Evolutionary conservation across 768 basidiomycete species (phyloP).

Genomic region (Psilocybe subaeruginosa): DNA sequence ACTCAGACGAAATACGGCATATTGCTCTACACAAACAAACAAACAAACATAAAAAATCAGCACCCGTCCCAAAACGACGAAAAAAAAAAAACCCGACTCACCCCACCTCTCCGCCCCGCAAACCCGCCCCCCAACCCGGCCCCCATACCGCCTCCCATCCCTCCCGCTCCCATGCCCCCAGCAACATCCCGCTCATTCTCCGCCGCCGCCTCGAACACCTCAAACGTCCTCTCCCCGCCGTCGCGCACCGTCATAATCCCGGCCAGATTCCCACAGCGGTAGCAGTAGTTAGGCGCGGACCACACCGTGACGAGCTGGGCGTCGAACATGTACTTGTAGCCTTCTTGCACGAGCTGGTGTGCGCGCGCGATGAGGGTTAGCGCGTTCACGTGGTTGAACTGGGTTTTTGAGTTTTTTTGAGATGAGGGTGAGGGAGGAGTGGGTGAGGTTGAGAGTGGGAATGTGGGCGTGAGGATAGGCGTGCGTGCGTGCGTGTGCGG

Average conservation of each 20-base stretch:
- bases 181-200: constrained; percentile 82
- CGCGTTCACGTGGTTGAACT: constrained; percentile 94
- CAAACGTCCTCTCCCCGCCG: constrained; percentile 68
- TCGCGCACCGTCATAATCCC: constrained; percentile 86
- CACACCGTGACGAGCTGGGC: constrained; percentile 90
- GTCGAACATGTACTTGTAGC: constrained; percentile 97
- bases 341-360: constrained; percentile 96
- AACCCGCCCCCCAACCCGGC: neutral
- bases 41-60: too few relatives aligned
- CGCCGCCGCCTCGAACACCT: constrained; percentile 83
- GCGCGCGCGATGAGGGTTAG: constrained; percentile 90
- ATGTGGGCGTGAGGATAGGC: neutral
- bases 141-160: neutral
- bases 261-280: constrained; percentile 74
- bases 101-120: neutral
- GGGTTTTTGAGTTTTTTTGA: neutral
- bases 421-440: neutral
- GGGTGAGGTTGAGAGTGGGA: neutral
- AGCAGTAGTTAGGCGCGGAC: constrained; percentile 89
- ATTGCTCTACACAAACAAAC: constrained; percentile 13
- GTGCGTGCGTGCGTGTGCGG: too few relatives aligned
- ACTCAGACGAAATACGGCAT: constrained; percentile 32
- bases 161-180: neutral
- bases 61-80: too few relatives aligned
- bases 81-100: too few relatives aligned